These are phyloP conservation scores for Kwoniella heveanensis DNA, from an alignment of 768 basidiomycete species.

Conservation along the genomic window DNA sequence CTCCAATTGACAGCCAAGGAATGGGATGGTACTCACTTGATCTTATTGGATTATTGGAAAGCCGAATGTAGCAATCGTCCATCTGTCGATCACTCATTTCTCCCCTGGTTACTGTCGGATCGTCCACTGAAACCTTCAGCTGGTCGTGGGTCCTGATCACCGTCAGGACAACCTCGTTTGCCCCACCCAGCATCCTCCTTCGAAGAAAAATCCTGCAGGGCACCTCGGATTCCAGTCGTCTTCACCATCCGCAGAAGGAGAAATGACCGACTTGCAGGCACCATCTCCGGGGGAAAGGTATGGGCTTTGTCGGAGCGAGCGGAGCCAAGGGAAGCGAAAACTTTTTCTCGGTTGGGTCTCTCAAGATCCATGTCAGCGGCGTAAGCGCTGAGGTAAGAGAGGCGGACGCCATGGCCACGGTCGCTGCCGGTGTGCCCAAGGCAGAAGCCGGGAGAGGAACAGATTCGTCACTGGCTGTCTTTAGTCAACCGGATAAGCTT, in stretches of 20 bases:
- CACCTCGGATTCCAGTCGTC: neutral
- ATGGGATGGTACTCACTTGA: no score
- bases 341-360: neutral
- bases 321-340: neutral
- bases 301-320: no score
- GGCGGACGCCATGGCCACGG: neutral
- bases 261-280: neutral
- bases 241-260: neutral
- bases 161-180: neutral
- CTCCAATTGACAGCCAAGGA: neutral
- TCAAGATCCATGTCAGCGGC: neutral
- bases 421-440: neutral
- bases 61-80: neutral
- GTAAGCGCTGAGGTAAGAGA: neutral
- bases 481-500: neutral
- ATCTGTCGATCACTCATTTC: neutral
- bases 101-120: conserved; percentile 1
- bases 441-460: neutral
- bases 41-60: neutral
- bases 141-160: neutral
- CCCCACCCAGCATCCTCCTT: no score
- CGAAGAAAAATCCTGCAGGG: neutral
- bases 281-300: neutral
- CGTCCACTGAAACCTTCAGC: conserved; percentile 1
- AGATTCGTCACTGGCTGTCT: neutral